Base-by-base conservation (phyloP, 345 rosid genomes). In the Eucalyptus erythrocorys region DNA sequence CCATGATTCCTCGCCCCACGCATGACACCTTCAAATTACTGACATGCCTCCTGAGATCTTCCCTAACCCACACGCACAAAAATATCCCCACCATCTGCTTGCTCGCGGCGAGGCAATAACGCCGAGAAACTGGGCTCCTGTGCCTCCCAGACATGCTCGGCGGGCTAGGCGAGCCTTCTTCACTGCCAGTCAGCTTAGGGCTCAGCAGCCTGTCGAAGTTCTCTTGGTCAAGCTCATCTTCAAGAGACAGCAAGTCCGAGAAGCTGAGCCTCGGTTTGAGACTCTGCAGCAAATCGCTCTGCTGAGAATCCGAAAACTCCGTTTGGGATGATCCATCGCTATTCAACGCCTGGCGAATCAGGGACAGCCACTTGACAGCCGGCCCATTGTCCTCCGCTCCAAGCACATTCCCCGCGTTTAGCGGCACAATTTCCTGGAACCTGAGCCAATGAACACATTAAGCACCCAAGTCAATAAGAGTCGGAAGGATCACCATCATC, bases 1-100 rank as follows among this genome's bases (percentile, higher is more conserved):
- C 99, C 99, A 97, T 96, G 87, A 97, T 93, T 76, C 99, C 99
- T 88, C 99, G 96, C 27, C 99, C 99, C 53, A 97, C 98, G 26
- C 98, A 95, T 1, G 99, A 96, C 86, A 97, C 99, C 93, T 95
- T 96, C 88, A 96, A 89, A 81, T 92, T 95, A 86, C 91, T 93
- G 5, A 96, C 92, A 80, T 93, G 94, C 86, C 91, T 92, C 34
- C 89, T 90, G 9, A 97, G 95, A 89, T 94, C 97, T 21, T 92
- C 93, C 89, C 96, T 93, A 89, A 96, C 94, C 99, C 99, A 97
- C 24, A 97, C 96, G 84, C 98, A 96, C 82, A 97, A 79, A 91
- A 96, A 96, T 66, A 97, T 92, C 48, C 99, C 99, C 42, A 97
- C 99, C 99, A 97, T 97, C 90, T 96, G 99, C 91, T 97, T 97